A percentile compares a stretch with the other conserved stretches of the same genome.
phyloP scores from a whole-genome alignment of 805 yeast genomes.

The Saccharomycopsis sp. region DNA sequence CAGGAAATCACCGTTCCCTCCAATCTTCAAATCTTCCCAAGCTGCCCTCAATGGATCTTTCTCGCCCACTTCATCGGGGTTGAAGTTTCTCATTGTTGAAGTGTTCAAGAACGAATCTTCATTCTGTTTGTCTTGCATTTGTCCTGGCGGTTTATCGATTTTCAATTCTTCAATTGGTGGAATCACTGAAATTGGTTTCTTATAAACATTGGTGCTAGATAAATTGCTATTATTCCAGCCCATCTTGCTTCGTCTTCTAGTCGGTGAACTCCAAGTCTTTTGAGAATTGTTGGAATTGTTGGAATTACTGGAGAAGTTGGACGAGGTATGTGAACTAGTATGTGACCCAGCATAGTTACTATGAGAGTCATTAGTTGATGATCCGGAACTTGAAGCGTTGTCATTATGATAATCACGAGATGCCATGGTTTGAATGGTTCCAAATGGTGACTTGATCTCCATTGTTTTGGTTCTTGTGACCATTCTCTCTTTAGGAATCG shows the following conservation, averaged over 20 bases:
- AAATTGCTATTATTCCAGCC: conserved; percentile 22
- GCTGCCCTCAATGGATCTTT: conserved; percentile 52
- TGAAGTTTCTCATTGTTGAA: conserved; percentile 19
- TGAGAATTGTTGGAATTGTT: conserved; percentile 16
- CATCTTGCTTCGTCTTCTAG: conserved; percentile 31
- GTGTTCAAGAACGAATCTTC: conserved; percentile 21
- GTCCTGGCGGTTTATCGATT: conserved; percentile 9
- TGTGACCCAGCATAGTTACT: conserved; percentile 24
- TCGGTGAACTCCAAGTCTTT: conserved; percentile 39
- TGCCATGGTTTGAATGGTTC: conserved; percentile 18
- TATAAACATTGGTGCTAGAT: not conserved
- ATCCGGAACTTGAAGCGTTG: conserved; percentile 11
- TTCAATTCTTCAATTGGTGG: conserved; percentile 1
- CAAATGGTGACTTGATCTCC: conserved; percentile 20
- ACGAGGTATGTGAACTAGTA: conserved; percentile 23
- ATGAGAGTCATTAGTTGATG: conserved; percentile 13
- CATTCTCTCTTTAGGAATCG: too few species aligned
- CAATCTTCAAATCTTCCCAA: conserved; percentile 36
- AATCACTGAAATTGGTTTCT: not conserved
- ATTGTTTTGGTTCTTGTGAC: not conserved
- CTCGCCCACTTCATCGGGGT: conserved; percentile 21
- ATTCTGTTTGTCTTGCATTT: conserved; percentile 7
- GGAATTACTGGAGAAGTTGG: conserved; percentile 21
- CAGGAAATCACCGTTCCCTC: conserved; percentile 37
- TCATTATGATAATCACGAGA: conserved; percentile 4